These are phyloP conservation scores for Pleurotus pulmonarius DNA, from an alignment of 768 basidiomycete genomes.

Conservation along the genomic window DNA sequence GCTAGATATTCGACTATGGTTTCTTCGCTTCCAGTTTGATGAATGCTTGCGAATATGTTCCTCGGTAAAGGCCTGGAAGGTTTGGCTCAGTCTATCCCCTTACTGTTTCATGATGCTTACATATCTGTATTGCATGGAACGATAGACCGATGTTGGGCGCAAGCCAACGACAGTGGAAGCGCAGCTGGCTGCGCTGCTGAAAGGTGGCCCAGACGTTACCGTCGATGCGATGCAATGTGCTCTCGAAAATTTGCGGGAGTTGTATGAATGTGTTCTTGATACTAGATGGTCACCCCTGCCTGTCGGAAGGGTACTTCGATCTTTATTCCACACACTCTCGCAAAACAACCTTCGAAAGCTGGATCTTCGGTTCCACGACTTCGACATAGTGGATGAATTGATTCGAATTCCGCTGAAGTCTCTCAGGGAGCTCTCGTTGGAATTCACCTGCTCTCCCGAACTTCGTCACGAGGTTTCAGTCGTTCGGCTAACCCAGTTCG, in stretches of 20 bases:
- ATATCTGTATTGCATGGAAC: too few relatives aligned
- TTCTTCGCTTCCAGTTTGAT: conserved; percentile 31
- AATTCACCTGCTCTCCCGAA: too few relatives aligned
- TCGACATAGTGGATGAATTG: background rate
- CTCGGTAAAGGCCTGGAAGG: background rate
- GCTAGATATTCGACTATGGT: conserved; percentile 35
- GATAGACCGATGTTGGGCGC: too few relatives aligned
- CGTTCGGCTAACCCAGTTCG: too few relatives aligned
- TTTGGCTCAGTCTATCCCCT: background rate
- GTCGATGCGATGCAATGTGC: background rate
- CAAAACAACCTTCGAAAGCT: too few relatives aligned
- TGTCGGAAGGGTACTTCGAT: background rate
- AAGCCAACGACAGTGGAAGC: too few relatives aligned
- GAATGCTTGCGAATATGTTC: background rate
- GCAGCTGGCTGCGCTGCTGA: too few relatives aligned
- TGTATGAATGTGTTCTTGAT: background rate
- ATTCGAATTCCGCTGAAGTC: background rate
- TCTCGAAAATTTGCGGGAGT: background rate
- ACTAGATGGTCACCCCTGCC: background rate
- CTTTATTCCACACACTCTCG: background rate
- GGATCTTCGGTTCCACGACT: too few relatives aligned
- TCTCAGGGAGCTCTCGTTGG: background rate
- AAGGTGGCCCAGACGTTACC: background rate
- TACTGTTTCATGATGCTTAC: background rate
- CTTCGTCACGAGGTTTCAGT: too few relatives aligned